A percentile compares a stretch with the other conserved stretches of the same genome.
Conservation (phyloP, 2,329 filamentous ascomycete species). For the Nemania bipapillata region DNA sequence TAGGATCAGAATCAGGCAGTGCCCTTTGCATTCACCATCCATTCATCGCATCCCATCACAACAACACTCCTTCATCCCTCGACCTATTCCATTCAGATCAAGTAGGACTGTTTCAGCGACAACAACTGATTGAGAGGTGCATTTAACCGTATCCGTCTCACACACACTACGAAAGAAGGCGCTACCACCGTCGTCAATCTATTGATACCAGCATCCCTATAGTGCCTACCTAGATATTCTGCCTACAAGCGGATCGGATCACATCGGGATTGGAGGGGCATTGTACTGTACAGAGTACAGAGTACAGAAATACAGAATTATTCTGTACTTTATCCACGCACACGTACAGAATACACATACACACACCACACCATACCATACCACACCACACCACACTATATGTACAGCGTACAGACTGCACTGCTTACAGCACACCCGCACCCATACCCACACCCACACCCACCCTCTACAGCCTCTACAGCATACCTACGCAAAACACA, state of each 20-base stretch:
- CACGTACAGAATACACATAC: neutral
- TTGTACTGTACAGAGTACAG: no score
- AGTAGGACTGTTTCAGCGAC: neutral
- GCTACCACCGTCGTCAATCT: neutral
- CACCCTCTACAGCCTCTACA: neutral
- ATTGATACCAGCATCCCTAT: no score
- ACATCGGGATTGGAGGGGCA: constrained; percentile 1
- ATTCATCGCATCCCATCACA: no score
- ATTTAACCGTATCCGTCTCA: neutral
- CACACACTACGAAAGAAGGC: neutral
- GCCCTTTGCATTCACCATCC: neutral
- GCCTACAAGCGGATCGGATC: neutral
- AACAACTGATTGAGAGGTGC: neutral
- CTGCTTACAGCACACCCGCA: no score
- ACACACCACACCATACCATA: neutral
- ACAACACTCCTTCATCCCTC: neutral
- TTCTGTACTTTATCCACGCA: no score
- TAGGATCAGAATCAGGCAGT: neutral
- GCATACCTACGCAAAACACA: neutral
- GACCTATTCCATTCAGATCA: neutral
- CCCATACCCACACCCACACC: neutral
- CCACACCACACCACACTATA: neutral
- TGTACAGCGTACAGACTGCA: no score
- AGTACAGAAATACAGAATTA: no score
- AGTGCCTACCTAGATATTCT: no score